phyloP scores from a whole-genome alignment of 148 eudicot genomes.

The Vaccinium macrocarpon region DNA sequence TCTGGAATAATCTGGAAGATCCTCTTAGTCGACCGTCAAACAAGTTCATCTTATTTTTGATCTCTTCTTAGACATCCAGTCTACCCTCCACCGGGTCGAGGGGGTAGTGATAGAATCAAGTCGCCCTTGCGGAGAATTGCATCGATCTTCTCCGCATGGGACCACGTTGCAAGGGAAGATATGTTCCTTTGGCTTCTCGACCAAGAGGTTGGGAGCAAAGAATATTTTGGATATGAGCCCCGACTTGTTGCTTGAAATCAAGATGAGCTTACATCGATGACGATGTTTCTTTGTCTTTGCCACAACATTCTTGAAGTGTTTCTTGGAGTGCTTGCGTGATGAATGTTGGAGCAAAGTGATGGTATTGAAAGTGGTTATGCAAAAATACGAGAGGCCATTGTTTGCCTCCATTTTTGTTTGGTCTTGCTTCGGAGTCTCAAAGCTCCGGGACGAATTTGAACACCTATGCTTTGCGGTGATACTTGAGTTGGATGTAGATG shows the following conservation, averaged over 20 bases:
- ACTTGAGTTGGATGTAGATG: slow-evolving; percentile 81
- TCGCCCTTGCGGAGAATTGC: slow-evolving; percentile 55
- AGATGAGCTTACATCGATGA: slow-evolving; percentile 78
- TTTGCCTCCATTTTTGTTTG: slow-evolving; percentile 68
- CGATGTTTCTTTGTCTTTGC: slow-evolving; percentile 90
- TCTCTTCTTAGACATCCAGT: slow-evolving; percentile 79
- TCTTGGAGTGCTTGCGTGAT: slow-evolving; percentile 85
- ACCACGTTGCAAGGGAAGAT: slow-evolving; percentile 94
- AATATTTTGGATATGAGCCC: slow-evolving; percentile 62
- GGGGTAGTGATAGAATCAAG: slow-evolving; percentile 45
- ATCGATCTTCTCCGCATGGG: slow-evolving; percentile 77
- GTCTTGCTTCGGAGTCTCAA: slow-evolving; percentile 86
- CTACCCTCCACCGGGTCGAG: slow-evolving; percentile 46
- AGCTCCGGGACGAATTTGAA: slow-evolving; percentile 86
- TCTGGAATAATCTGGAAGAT: slow-evolving; percentile 97
- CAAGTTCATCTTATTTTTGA: slow-evolving; percentile 95
- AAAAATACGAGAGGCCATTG: slow-evolving; percentile 69
- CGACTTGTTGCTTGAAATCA: slow-evolving; percentile 62
- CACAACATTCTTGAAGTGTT: slow-evolving; percentile 87
- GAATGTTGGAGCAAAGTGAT: slow-evolving; percentile 83
- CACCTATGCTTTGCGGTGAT: slow-evolving; percentile 80
- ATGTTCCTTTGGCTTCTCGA: slow-evolving; percentile 82
- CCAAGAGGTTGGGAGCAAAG: slow-evolving; percentile 86
- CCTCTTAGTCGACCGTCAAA: slow-evolving; percentile 94
- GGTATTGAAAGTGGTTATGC: slow-evolving; percentile 78